phyloP scores from a whole-genome alignment of 805 yeast species.

The Metschnikowia noctiluminum region DNA sequence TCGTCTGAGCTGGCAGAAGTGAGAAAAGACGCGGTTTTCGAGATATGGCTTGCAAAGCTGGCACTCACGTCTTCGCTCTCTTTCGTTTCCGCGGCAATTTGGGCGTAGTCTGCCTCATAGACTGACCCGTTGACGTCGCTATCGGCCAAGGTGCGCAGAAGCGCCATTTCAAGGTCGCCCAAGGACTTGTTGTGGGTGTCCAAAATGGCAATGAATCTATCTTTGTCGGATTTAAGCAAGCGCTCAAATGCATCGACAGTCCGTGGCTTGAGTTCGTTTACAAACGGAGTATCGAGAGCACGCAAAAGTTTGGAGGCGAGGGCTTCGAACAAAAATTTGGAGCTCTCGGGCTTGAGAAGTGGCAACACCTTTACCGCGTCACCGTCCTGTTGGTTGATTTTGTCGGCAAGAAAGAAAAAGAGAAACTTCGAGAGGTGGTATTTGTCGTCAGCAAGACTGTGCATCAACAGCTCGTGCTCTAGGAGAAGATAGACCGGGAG shows the following conservation, averaged over 20 bases:
- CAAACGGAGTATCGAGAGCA: slow-evolving; percentile 5
- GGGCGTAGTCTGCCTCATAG: slow-evolving; percentile 9
- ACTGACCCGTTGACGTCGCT: slow-evolving; percentile 24
- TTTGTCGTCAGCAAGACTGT: slow-evolving; percentile 22
- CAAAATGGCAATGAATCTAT: slow-evolving; percentile 22
- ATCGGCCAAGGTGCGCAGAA: slow-evolving; percentile 58
- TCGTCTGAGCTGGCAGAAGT: slow-evolving; percentile 30
- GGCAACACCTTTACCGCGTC: slow-evolving; percentile 23
- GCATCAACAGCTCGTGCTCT: slow-evolving; percentile 8
- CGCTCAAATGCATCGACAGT: slow-evolving; percentile 22
- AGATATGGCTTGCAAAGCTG: slow-evolving; percentile 8
- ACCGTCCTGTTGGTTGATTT: slow-evolving; percentile 17
- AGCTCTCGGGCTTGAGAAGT: slow-evolving; percentile 19
- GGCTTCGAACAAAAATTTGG: slow-evolving; percentile 17
- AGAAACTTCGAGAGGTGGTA: slow-evolving; percentile 32
- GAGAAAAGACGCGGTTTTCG: slow-evolving; percentile 33
- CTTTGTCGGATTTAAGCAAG: slow-evolving; percentile 20
- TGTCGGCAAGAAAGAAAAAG: slow-evolving; percentile 26
- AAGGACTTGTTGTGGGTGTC: slow-evolving; percentile 19
- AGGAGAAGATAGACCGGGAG: slow-evolving; percentile 8
- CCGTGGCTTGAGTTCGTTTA: slow-evolving; percentile 17
- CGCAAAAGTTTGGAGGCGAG: slow-evolving; percentile 14
- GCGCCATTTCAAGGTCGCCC: slow-evolving; percentile 48
- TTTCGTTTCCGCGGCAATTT: not conserved
- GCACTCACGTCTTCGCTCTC: not conserved